phyloP scores from a whole-genome alignment of 106 monocot genomes.

The Dendrobium nobile region DNA sequence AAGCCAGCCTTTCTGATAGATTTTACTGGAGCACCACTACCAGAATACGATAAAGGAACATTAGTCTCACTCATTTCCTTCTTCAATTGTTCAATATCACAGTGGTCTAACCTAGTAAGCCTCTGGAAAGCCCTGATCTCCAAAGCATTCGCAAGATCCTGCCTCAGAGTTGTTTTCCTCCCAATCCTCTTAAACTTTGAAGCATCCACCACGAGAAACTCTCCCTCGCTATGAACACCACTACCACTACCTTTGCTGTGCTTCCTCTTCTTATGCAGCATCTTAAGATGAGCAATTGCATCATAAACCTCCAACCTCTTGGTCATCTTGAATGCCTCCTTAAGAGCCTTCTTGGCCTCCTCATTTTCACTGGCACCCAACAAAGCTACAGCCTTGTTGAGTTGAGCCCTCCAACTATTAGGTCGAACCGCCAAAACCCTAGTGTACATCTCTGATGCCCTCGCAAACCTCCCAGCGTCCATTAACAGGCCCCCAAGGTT shows the following conservation, averaged over 20 bases:
- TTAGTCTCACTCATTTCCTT: slow-evolving; percentile 81
- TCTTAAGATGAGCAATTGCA: slow-evolving; percentile 84
- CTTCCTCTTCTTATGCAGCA: slow-evolving; percentile 67
- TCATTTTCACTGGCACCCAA: slow-evolving; percentile 81
- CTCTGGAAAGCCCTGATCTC: slow-evolving; percentile 89
- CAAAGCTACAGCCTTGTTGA: slow-evolving; percentile 83
- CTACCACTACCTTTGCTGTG: slow-evolving; percentile 25
- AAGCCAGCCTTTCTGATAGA: slow-evolving; percentile 90
- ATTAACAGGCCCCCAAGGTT: slow-evolving; percentile 89
- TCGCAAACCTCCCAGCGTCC: slow-evolving; percentile 69
- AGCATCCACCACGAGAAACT: slow-evolving; percentile 61
- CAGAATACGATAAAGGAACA: slow-evolving; percentile 85
- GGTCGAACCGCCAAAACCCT: slow-evolving; percentile 68
- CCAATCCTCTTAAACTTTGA: slow-evolving; percentile 84
- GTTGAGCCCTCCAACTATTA: slow-evolving; percentile 84
- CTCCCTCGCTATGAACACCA: slow-evolving; percentile 20
- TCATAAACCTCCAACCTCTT: slow-evolving; percentile 93
- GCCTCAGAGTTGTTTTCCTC: slow-evolving; percentile 64
- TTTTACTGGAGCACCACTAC: slow-evolving; percentile 67
- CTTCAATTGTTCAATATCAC: slow-evolving; percentile 61
- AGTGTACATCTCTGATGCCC: slow-evolving; percentile 95
- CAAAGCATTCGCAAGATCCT: slow-evolving; percentile 80
- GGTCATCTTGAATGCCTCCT: slow-evolving; percentile 96
- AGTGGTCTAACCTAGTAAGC: slow-evolving; percentile 56
- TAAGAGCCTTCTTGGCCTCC: slow-evolving; percentile 78